Percentiles rank a stretch among this genome's conserved stretches.
Evolutionary conservation across 768 basidiomycete species (phyloP).

Genomic region (Symmetrospora coprosmae): DNA sequence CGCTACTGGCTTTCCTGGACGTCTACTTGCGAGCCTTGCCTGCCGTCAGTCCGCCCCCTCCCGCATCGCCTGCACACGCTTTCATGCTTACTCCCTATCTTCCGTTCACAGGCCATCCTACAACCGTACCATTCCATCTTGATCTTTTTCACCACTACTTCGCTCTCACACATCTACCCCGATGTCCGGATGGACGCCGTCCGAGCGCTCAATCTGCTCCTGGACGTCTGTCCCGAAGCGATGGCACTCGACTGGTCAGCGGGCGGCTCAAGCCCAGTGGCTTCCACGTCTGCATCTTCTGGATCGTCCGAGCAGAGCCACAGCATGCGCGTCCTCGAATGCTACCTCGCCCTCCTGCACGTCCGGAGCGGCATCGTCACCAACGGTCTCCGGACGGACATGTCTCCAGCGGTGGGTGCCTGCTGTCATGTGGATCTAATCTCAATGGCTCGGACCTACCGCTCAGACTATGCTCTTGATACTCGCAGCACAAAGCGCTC

Average conservation of each 20-base stretch:
- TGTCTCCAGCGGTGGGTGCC: constrained; percentile 6
- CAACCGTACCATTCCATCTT: constrained; percentile 39
- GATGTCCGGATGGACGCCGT: constrained; percentile 84
- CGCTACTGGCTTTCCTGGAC: neutral
- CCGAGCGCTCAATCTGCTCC: constrained; percentile 58
- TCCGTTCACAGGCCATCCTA: neutral
- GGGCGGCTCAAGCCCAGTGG: no score
- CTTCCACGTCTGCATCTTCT: no score
- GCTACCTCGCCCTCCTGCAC: constrained; percentile 9
- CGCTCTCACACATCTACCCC: constrained; percentile 88
- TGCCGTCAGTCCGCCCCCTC: neutral
- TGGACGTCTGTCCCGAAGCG: constrained; percentile 53
- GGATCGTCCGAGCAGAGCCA: neutral
- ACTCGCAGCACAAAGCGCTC: constrained; percentile 2
- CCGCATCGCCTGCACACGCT: neutral
- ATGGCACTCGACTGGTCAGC: constrained; percentile 60
- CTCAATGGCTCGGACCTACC: no score
- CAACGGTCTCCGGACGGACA: constrained; percentile 5
- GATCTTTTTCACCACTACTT: constrained; percentile 72
- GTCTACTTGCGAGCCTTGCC: neutral
- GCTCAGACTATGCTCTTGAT: no score
- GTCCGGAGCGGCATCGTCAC: constrained; percentile 2
- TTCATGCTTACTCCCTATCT: neutral
- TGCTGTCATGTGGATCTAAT: neutral
- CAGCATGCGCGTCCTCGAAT: neutral